Conservation (phyloP, 2,329 filamentous ascomycete genomes). For the Cytospora schulzeri region DNA sequence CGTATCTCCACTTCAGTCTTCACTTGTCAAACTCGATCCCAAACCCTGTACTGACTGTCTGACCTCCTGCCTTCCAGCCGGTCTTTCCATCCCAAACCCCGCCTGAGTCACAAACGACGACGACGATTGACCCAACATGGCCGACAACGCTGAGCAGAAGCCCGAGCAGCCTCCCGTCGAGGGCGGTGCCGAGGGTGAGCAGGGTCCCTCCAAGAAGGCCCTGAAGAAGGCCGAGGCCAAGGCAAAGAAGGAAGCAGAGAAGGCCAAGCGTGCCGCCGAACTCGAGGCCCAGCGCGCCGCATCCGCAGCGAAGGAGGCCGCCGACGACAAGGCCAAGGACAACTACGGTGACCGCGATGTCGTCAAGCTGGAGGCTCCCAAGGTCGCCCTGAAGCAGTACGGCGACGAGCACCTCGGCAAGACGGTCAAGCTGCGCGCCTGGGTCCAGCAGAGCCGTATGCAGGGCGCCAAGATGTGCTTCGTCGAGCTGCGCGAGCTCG, state of each 20-base stretch:
- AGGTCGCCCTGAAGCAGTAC: conserved; percentile 65
- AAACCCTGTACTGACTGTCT: not conserved
- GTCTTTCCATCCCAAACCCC: conserved; percentile 7
- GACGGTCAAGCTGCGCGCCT: conserved; percentile 74
- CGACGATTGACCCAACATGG: conserved; percentile 24
- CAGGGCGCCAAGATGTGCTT: conserved; percentile 93
- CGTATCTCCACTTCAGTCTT: not conserved
- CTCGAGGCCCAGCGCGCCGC: conserved; percentile 67
- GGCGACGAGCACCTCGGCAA: conserved; percentile 66
- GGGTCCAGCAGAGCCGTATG: conserved; percentile 83
- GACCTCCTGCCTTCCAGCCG: not conserved
- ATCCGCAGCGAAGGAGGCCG: conserved; percentile 43
- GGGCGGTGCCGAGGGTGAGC: conserved; percentile 74
- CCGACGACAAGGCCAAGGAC: conserved; percentile 69
- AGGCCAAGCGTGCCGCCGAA: conserved; percentile 72
- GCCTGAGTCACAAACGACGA: conserved; percentile 16
- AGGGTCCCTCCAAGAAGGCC: conserved; percentile 72
- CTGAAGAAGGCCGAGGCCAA: conserved; percentile 84
- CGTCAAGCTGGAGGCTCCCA: conserved; percentile 52
- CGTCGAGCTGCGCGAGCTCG: conserved; percentile 78
- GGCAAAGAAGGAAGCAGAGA: conserved; percentile 84
- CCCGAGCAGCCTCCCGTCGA: conserved; percentile 73
- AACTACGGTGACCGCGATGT: conserved; percentile 71
- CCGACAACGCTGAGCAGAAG: conserved; percentile 33
- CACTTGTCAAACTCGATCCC: not conserved